Evolutionary conservation across 2,329 filamentous ascomycete species (phyloP), one percentile per base, ranked within the genome.

Genomic region (Claviceps sp.): DNA sequence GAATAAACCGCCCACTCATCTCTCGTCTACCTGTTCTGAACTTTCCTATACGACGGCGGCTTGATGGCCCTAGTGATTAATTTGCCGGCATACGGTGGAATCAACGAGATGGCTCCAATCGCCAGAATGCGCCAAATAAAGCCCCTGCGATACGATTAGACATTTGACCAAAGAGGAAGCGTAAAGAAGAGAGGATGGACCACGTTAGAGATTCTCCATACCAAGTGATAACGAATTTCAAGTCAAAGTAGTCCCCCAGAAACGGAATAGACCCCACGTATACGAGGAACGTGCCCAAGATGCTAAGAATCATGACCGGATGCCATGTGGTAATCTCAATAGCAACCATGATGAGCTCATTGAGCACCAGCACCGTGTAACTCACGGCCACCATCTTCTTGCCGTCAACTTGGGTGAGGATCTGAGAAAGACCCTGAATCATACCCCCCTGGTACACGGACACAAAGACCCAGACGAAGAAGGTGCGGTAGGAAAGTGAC

Each of bases 301-400:
- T 85, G 58, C 78, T 84, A 49, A 87, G 71, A 51, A 95, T 84
- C 90, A 97, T 97, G 56, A 91, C 76, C 41, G 85, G 85, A 67
- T 97, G 93, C 93, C 93, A 98, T 0, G 93, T 98, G 3, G 89
- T 95, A 60, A 98, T 87, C 65, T 95, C 87, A 54, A 95, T 88
- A 3, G 90, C 91, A 2, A 97, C 93, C 94, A 98, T 98, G 60
- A 94, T 79, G 54, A 98, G 78, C 66, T 98, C 93, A 66, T 97
- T 98, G 55, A 97, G 72, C 5, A 98, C 82, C 2, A 98, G 79
- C 0, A 89, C 89, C 0, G 91, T 94, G 65, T 95, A 98, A 53
- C 84, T 89, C 46, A 98, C 87, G 24, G 87, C 82, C 51, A 97
- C 87, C 84, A 98, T 95, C 54, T 72, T 75, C 13, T 77, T 73